A percentile compares a stretch with the other conserved stretches of the same genome.
phyloP scores from a whole-genome alignment of 805 yeast genomes.

The Yamadazyma nakazawae region DNA sequence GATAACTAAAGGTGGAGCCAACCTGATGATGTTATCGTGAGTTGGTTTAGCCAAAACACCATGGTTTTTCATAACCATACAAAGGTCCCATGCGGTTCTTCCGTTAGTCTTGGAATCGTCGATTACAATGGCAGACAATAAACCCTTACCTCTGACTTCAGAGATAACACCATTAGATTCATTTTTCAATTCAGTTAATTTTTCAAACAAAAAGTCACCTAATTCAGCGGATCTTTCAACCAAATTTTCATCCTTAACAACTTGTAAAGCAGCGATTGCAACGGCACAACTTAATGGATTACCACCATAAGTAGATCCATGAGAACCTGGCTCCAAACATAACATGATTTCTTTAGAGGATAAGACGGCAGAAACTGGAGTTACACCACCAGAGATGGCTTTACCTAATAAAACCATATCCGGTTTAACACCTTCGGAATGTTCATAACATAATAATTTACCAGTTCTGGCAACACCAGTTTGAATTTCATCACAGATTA shows the following conservation, averaged over 20 bases:
- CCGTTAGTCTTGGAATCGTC: slow-evolving; percentile 82
- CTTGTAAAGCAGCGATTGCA: slow-evolving; percentile 90
- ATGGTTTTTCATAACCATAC: slow-evolving; percentile 79
- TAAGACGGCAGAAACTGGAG: slow-evolving; percentile 88
- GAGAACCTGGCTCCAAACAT: slow-evolving; percentile 89
- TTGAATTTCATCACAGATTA: slow-evolving; percentile 96
- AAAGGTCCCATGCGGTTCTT: slow-evolving; percentile 93
- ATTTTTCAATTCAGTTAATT: slow-evolving; percentile 51
- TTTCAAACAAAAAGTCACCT: slow-evolving; percentile 65
- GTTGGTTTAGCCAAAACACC: slow-evolving; percentile 97
- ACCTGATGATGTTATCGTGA: slow-evolving; percentile 90
- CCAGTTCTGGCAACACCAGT: slow-evolving; percentile 98
- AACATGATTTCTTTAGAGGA: slow-evolving; percentile 89
- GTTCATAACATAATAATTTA: slow-evolving; percentile 87
- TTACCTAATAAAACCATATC: slow-evolving; percentile 89
- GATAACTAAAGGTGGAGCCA: slow-evolving; percentile 94
- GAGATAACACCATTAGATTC: slow-evolving; percentile 52
- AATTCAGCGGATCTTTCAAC: slow-evolving; percentile 71
- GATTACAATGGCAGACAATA: slow-evolving; percentile 86
- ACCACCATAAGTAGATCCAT: slow-evolving; percentile 98
- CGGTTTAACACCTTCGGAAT: slow-evolving; percentile 73
- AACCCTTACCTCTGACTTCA: slow-evolving; percentile 80
- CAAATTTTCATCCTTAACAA: slow-evolving; percentile 81
- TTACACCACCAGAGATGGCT: slow-evolving; percentile 92
- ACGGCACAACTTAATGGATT: slow-evolving; percentile 92